Evolutionary conservation across 805 yeast genomes (phyloP), one percentile per base, ranked within the genome.

Genomic region (Candida hungchunana): DNA sequence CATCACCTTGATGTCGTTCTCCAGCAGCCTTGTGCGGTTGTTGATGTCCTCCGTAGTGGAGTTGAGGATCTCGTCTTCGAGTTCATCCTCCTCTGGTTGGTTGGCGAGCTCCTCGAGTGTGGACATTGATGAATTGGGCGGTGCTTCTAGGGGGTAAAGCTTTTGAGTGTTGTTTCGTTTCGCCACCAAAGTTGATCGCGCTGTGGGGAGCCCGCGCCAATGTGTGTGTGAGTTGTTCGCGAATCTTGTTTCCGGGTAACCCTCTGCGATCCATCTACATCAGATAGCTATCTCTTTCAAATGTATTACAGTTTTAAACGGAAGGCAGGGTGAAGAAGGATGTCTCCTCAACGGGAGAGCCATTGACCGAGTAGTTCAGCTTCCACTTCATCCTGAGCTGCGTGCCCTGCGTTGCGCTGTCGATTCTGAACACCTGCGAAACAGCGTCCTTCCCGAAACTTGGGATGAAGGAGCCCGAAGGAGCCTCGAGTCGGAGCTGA

Each of bases 1-100:
- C 82, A 93, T 87, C 52, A 93, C 88, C 59, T 89, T 87, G 62
- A 93, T 89, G 58, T 93, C 97, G 59, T 93, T 93, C 55, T 90
- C 97, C 51, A 93, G 71, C 43, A 93, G 68, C 48, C 84, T 84
- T 18, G 95, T 77, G 53, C 97, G 79, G 58, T 86, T 89, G 56
- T 73, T 69, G 51, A 93, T 77, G 51, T 93, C 97, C 18, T 79
- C 74, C 1, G 95, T 80, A 24, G 96, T 75, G 32, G 87, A 75
- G 43, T 66, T 67, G 47, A 84, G 64, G 59, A 93, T 82, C 48
- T 90, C 99, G 47, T 77, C 79, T 58, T 87, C 96, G 44, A 89
- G 65, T n/a, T 36, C 39, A 16, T 40, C 46, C 9, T 37, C 50
- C 16, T 64, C 71, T 15, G 64, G 64, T 22, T 66, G 65, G 10